Percentiles rank a stretch among this genome's conserved stretches.
Evolutionary conservation across 106 monocot genomes (phyloP).

Genomic region (Allium fistulosum): DNA sequence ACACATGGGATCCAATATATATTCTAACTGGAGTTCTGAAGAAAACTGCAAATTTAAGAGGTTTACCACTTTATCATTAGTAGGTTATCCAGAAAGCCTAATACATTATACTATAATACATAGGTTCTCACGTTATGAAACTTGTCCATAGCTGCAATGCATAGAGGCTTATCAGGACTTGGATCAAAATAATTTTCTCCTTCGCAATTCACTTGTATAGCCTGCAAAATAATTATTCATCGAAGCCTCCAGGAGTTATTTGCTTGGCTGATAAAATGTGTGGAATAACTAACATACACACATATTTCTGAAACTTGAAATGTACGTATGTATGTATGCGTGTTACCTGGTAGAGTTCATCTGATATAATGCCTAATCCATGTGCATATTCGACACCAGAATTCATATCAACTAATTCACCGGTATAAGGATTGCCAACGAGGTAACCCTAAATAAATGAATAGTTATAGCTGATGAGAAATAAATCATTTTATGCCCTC

Average conservation of each 20-base stretch:
- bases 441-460: constrained; percentile 20
- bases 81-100: background rate
- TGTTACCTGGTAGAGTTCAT: constrained; percentile 20
- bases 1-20: constrained; percentile 21
- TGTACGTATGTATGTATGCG: background rate
- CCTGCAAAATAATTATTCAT: background rate
- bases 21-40: constrained; percentile 1
- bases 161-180: background rate
- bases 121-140: background rate
- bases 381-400: constrained; percentile 18
- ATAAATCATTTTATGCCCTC: too few relatives aligned
- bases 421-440: constrained; percentile 27
- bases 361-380: constrained; percentile 26
- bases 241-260: too few relatives aligned
- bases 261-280: too few relatives aligned
- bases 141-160: background rate
- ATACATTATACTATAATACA: background rate
- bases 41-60: background rate
- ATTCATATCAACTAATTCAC: constrained; percentile 11
- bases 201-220: constrained; percentile 4
- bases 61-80: background rate
- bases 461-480: too few relatives aligned
- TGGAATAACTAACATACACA: background rate
- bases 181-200: constrained; percentile 16
- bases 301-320: background rate